Evolutionary conservation across 1,284 basidiomycete genomes (phyloP), one percentile per base, ranked within the genome.

Genomic region (Pisolithus thermaeus): DNA sequence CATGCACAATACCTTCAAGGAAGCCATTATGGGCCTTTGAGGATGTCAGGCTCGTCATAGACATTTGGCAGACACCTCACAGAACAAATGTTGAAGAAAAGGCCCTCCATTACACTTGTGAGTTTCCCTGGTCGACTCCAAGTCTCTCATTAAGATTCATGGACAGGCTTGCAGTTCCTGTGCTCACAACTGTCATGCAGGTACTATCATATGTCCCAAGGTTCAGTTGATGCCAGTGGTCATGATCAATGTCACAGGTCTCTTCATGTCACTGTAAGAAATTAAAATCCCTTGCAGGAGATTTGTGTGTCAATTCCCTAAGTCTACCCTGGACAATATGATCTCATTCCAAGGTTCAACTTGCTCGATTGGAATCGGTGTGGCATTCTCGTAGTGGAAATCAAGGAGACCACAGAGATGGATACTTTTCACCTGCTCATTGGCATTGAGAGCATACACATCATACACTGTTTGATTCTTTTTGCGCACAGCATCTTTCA

Each of bases 301-400:
- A 18, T 41, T 41, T 14, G 22, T 22, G 11, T 14, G 32, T 20
- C 27, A 18, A 25, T 32, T 32, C 36, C 49, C 50, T 35, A 62
- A 59, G 56, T 40, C n/a, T 32, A 43, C 28, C 18, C 40, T 39
- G 38, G 53, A 59, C 25, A 27, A 27, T 27, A 97, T 94, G 58
- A 97, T 96, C 74, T 96, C 92, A 68, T 95, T 95, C 94, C 94
- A 97, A n/a, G 94, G 94, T 69, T 97, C 94, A 53, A 97, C 94
- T 71, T 97, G 93, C 63, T 97, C 94, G 55, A 97, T 81, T 27
- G 94, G 93, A 65, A 97, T 96, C 8, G 90, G 72, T 1, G 81
- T 84, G 20, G 81, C 74, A 50, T 76, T 84, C 65, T 91, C 89
- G 67, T 80, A 89, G 51, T 86, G 83, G 76, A 97, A 97, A 54